phyloP scores from a whole-genome alignment of 495 filamentous ascomycete species.

The Neurospora hispaniola region DNA sequence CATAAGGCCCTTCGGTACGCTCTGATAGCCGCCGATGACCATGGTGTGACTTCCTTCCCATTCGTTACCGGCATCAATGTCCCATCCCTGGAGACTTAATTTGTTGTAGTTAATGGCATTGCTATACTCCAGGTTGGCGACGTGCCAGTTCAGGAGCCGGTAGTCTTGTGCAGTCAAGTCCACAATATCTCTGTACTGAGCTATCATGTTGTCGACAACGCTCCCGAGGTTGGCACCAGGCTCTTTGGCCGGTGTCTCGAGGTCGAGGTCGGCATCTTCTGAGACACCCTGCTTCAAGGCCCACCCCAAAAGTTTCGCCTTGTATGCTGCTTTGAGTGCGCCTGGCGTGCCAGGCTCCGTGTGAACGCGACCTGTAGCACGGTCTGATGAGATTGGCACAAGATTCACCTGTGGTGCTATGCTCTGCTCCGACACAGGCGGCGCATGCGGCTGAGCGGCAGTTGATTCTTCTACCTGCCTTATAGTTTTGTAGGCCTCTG shows the following conservation, averaged over 20 bases:
- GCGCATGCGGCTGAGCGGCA: constrained; percentile 36
- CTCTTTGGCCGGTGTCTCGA: constrained; percentile 53
- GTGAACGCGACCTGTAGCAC: constrained; percentile 49
- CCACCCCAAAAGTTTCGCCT: constrained; percentile 76
- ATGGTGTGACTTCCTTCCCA: constrained; percentile 91
- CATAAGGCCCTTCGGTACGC: constrained; percentile 74
- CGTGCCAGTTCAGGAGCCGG: constrained; percentile 92
- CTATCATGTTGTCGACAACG: constrained; percentile 79
- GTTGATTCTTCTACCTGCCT: constrained; percentile 54
- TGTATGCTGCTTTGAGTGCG: constrained; percentile 52
- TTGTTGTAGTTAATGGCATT: constrained; percentile 81
- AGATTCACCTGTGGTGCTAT: constrained; percentile 38
- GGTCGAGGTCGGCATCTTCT: constrained; percentile 55
- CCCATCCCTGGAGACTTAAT: constrained; percentile 86
- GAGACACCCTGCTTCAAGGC: constrained; percentile 53
- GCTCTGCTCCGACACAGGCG: constrained; percentile 37
- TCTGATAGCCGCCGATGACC: constrained; percentile 86
- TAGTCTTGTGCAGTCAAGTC: constrained; percentile 78
- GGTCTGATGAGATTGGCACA: constrained; percentile 48
- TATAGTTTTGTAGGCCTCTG: constrained; percentile 61
- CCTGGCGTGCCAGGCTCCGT: constrained; percentile 46
- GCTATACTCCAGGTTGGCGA: constrained; percentile 95
- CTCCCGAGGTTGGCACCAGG: constrained; percentile 67
- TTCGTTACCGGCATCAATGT: constrained; percentile 94
- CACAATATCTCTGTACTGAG: constrained; percentile 74